These are phyloP conservation scores for Euphorbia pulcherrima DNA, from an alignment of 345 rosid genomes.

Conservation along the genomic window DNA sequence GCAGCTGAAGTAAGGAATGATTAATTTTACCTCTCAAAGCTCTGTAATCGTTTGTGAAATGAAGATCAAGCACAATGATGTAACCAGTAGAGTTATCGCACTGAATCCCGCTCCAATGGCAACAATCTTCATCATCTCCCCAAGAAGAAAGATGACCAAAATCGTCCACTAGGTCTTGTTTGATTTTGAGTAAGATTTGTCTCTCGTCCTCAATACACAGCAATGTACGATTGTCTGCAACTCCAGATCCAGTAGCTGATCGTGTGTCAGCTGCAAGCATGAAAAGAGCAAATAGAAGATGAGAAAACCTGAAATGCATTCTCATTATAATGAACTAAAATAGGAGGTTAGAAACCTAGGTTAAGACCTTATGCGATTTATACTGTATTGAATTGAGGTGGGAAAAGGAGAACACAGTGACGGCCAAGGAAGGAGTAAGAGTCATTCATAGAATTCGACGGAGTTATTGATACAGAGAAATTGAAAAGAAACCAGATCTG, in stretches of 20 bases:
- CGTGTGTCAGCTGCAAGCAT: not conserved
- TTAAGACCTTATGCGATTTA: no score
- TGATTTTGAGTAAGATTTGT: slow-evolving; percentile 24
- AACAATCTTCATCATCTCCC: slow-evolving; percentile 26
- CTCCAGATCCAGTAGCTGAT: not conserved
- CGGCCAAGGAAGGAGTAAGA: no score
- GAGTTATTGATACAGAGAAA: no score
- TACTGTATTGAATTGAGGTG: no score
- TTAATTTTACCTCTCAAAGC: slow-evolving; percentile 38
- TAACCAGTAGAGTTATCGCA: slow-evolving; percentile 18
- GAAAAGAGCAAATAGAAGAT: not conserved
- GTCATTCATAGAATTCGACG: no score
- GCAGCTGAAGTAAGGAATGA: slow-evolving; percentile 34
- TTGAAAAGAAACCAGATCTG: no score
- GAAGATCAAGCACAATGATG: slow-evolving; percentile 23
- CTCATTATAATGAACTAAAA: slow-evolving; percentile 3
- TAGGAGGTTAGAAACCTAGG: no score
- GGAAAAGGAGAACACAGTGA: no score
- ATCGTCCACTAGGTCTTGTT: slow-evolving; percentile 19
- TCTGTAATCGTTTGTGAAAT: not conserved
- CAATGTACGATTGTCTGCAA: not conserved
- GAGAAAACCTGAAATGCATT: not conserved
- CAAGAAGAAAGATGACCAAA: slow-evolving; percentile 26
- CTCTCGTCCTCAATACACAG: slow-evolving; percentile 25
- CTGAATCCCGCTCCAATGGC: slow-evolving; percentile 30